phyloP scores from a whole-genome alignment of 2,329 filamentous ascomycete species.

The Cryphonectria parasitica region DNA sequence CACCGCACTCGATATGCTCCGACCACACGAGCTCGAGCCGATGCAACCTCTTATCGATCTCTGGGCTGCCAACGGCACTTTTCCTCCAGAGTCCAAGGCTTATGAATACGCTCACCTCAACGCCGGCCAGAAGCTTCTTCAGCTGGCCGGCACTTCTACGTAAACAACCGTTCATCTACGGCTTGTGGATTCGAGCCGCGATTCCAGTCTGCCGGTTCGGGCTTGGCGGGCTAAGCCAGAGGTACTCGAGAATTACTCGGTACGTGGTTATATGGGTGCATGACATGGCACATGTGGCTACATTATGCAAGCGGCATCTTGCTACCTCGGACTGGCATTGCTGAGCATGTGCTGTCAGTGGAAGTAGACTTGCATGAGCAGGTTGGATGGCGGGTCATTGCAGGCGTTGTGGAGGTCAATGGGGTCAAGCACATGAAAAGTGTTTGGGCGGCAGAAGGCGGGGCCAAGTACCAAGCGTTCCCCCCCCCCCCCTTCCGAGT shows the following conservation, averaged over 20 bases:
- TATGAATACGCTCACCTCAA: constrained; percentile 67
- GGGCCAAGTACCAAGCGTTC: neutral
- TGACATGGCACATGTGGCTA: constrained; percentile 7
- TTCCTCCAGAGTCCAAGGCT: constrained; percentile 74
- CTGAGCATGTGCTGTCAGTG: constrained; percentile 14
- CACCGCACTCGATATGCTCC: constrained; percentile 80
- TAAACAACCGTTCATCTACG: neutral
- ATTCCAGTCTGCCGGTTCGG: constrained; percentile 13
- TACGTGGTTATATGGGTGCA: neutral
- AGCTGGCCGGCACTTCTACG: constrained; percentile 40
- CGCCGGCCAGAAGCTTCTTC: constrained; percentile 62
- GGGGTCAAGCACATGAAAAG: neutral
- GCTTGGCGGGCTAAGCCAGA: constrained; percentile 9
- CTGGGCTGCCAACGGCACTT: constrained; percentile 86
- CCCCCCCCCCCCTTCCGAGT: neutral
- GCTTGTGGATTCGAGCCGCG: neutral
- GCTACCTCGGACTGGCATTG: constrained; percentile 17
- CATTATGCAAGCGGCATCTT: constrained; percentile 15
- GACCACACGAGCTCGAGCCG: constrained; percentile 88
- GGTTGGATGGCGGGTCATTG: constrained; percentile 13
- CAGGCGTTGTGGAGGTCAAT: constrained; percentile 23
- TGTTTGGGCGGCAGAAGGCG: constrained; percentile 19
- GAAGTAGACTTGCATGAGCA: constrained; percentile 12
- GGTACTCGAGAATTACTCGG: neutral
- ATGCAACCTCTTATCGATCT: constrained; percentile 95